Percentiles rank a stretch among this genome's conserved stretches.
phyloP scores from a whole-genome alignment of 345 rosid species.

The Boechera retrofracta region DNA sequence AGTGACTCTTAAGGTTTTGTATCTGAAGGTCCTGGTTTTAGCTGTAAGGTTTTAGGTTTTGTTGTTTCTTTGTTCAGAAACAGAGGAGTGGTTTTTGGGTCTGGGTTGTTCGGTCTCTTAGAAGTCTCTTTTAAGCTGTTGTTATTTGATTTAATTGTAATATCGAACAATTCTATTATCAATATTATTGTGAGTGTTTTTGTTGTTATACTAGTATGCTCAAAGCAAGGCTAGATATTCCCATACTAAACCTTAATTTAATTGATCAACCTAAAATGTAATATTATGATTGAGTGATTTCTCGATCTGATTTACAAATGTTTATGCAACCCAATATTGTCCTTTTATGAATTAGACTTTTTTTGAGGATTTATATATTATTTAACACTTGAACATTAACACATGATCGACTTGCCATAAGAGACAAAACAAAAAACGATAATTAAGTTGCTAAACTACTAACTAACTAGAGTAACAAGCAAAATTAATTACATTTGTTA shows the following conservation, averaged over 20 bases:
- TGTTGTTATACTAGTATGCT: no score
- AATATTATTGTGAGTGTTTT: no score
- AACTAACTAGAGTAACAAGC: not conserved
- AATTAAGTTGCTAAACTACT: not conserved
- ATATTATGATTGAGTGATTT: constrained; percentile 16
- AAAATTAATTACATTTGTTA: not conserved
- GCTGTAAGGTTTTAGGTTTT: no score
- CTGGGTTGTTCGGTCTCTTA: no score
- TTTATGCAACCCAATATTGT: constrained; percentile 2
- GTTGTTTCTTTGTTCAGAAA: no score
- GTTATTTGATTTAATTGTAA: no score
- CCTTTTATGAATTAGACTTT: not conserved
- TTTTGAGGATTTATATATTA: not conserved
- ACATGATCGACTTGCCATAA: not conserved
- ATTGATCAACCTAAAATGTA: not conserved
- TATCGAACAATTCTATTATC: no score
- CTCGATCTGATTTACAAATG: not conserved
- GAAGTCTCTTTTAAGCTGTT: no score
- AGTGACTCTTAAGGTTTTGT: no score
- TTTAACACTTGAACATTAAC: not conserved
- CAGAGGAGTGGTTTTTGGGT: no score
- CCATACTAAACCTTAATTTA: not conserved
- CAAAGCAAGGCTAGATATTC: constrained; percentile 1
- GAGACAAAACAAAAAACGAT: constrained; percentile 3
- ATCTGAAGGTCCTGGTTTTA: no score